A percentile compares a stretch with the other conserved stretches of the same genome.
phyloP scores from a whole-genome alignment of 2,329 filamentous ascomycete genomes.

The Aspergillus sp. region DNA sequence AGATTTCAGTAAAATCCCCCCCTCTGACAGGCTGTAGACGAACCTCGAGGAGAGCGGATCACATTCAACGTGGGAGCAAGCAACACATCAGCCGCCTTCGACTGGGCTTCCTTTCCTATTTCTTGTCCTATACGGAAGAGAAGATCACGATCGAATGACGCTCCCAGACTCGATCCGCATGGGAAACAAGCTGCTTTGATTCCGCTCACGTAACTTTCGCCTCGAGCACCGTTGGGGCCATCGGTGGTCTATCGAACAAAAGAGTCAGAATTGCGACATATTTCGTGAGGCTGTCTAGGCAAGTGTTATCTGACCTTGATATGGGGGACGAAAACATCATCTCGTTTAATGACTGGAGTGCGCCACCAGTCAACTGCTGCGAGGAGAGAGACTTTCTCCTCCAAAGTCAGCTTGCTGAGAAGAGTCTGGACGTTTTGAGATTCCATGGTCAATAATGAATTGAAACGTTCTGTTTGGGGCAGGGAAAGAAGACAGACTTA shows the following conservation, averaged over 20 bases:
- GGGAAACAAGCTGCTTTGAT: slow-evolving; percentile 1
- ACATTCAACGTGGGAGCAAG: slow-evolving; percentile 4
- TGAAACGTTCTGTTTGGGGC: too few species aligned
- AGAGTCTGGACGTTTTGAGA: neutral
- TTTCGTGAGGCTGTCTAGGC: too few species aligned
- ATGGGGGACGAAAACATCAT: neutral
- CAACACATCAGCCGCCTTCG: neutral
- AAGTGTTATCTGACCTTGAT: neutral
- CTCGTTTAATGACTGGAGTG: slow-evolving; percentile 3
- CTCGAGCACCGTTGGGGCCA: neutral
- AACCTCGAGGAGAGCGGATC: neutral
- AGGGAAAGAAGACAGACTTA: too few species aligned
- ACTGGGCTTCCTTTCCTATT: neutral
- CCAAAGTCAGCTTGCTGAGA: neutral
- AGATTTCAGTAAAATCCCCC: neutral
- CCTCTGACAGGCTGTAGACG: neutral
- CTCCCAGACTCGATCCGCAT: neutral
- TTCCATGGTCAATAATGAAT: neutral
- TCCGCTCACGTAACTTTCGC: neutral
- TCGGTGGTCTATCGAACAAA: neutral
- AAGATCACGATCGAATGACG: neutral
- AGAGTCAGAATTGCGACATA: too few species aligned
- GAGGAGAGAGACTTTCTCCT: slow-evolving; percentile 4
- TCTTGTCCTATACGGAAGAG: neutral
- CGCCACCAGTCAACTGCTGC: slow-evolving; percentile 5